Base-by-base conservation (phyloP, 192 early-diverging fungal species). In the Radiomyces spectabilis region DNA sequence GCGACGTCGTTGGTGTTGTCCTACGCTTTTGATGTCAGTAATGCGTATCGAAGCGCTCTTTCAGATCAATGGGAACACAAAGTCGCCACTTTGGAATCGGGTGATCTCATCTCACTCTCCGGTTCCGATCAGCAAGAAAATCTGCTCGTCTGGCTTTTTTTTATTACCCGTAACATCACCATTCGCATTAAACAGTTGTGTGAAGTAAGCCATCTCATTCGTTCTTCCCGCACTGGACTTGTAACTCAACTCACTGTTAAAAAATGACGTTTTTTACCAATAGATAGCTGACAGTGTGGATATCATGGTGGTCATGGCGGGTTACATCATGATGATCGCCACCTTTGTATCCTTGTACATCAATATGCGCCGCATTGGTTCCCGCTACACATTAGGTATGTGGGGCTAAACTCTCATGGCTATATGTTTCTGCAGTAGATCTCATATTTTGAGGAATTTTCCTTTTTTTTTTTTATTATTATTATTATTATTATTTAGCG, bases 351-450 rank as follows among this genome's bases (percentile, higher is more conserved):
- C 85, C 50, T 72, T 93, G 5, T 92, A 91, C 45, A 62, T 78
- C 19, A 93, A 90, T 58, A 91, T 95, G 89, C 76, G 88, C 39
- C 78, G 78, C 29, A 75, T 93, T 46, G 91, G 92, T 33, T 94
- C 92, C 24, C 76, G 83, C 47, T 83, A 85, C 51, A 84, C 87
- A 1, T 70, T 94, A 7, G 84, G 70, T 55, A 61, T 51, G 35
- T 1, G n/a, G n/a, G n/a, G n/a, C n/a, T n/a, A n/a, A n/a, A n/a
- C n/a, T n/a, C n/a, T n/a, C n/a, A n/a, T n/a, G n/a, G n/a, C n/a
- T n/a, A n/a, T n/a, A 37, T 16, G 38, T 40, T 31, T 42, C 2
- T 39, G 29, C 5, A 50, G 29, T 18, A 6, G 26, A 12, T 49
- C 27, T 22, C 40, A 18, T 45, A 3, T 26, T 39, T 51, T 15